These are phyloP conservation scores for Xylaria sp. DNA, from an alignment of 2,329 filamentous ascomycete genomes.

Conservation along the genomic window DNA sequence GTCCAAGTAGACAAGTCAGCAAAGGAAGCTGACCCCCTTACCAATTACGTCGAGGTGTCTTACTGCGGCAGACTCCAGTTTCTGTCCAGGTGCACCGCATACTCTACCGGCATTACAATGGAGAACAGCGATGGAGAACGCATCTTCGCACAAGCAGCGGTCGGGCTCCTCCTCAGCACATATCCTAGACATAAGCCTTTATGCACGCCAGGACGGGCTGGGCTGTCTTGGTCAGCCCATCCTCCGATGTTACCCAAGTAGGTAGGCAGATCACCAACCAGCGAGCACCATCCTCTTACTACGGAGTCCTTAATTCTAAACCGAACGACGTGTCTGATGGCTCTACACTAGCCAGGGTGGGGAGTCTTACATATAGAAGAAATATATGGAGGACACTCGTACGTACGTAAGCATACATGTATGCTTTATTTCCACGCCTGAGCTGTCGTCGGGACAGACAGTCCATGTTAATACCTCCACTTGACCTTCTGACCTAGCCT, in stretches of 20 bases:
- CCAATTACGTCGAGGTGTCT: slow-evolving; percentile 6
- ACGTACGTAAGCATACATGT: too few species aligned
- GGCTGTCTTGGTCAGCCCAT: slow-evolving; percentile 20
- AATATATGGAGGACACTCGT: slow-evolving; percentile 22
- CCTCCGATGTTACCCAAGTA: slow-evolving; percentile 24
- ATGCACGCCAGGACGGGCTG: slow-evolving; percentile 26
- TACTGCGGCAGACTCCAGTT: slow-evolving; percentile 17
- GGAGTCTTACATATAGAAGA: slow-evolving; percentile 4
- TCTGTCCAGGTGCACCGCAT: neutral
- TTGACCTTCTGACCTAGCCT: too few species aligned
- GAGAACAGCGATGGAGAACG: neutral
- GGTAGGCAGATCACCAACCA: neutral
- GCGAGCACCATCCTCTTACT: neutral
- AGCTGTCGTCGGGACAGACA: slow-evolving; percentile 4
- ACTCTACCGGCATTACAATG: too few species aligned
- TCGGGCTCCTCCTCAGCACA: slow-evolving; percentile 5
- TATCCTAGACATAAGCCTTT: slow-evolving; percentile 27
- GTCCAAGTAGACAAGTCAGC: slow-evolving; percentile 21
- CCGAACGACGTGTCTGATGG: slow-evolving; percentile 13
- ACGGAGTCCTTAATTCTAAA: slow-evolving; percentile 19
- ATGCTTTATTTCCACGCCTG: slow-evolving; percentile 19
- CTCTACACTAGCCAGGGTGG: slow-evolving; percentile 19
- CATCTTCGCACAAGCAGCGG: neutral
- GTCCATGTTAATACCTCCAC: slow-evolving; percentile 13
- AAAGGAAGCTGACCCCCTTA: slow-evolving; percentile 27